These are phyloP conservation scores for Ehretia macrophylla DNA, from an alignment of 257 asterid genomes.

Conservation along the genomic window DNA sequence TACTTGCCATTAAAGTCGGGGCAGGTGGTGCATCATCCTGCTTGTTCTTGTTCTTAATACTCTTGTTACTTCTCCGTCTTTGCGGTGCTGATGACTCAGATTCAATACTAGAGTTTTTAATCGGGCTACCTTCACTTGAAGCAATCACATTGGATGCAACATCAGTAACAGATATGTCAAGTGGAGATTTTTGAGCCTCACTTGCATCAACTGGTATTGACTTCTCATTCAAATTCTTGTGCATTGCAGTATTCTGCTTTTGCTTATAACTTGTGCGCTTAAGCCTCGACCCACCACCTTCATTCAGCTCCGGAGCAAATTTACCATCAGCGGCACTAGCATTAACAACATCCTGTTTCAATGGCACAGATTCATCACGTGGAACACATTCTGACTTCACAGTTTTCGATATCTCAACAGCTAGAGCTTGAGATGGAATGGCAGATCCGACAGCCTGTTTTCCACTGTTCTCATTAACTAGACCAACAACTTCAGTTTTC, in stretches of 20 bases:
- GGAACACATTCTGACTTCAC: constrained; percentile 24
- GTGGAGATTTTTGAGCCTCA: constrained; percentile 30
- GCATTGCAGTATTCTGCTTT: constrained; percentile 33
- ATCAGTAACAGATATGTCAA: constrained; percentile 21
- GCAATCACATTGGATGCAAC: constrained; percentile 32
- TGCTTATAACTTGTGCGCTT: constrained; percentile 51
- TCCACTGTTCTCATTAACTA: constrained; percentile 19
- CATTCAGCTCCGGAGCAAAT: constrained; percentile 35
- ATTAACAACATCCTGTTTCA: constrained; percentile 32
- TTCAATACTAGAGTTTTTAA: constrained; percentile 19
- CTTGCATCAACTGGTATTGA: constrained; percentile 19
- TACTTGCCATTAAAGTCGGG: constrained; percentile 30
- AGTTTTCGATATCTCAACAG: constrained; percentile 27
- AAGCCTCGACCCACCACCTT: constrained; percentile 39
- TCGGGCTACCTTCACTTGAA: constrained; percentile 30
- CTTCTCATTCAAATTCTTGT: constrained; percentile 38
- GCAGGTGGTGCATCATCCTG: constrained; percentile 34
- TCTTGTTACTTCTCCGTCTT: constrained; percentile 55
- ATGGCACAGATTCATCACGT: constrained; percentile 22
- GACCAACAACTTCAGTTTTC: constrained; percentile 26
- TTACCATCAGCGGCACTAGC: constrained; percentile 21
- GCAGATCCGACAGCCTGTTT: constrained; percentile 32
- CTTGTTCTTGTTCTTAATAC: constrained; percentile 55
- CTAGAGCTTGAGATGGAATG: constrained; percentile 25
- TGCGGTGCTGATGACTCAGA: constrained; percentile 43